Evolutionary conservation across 345 rosid species (phyloP), one percentile per base, ranked within the genome.

Genomic region (Aethionema arabicum): DNA sequence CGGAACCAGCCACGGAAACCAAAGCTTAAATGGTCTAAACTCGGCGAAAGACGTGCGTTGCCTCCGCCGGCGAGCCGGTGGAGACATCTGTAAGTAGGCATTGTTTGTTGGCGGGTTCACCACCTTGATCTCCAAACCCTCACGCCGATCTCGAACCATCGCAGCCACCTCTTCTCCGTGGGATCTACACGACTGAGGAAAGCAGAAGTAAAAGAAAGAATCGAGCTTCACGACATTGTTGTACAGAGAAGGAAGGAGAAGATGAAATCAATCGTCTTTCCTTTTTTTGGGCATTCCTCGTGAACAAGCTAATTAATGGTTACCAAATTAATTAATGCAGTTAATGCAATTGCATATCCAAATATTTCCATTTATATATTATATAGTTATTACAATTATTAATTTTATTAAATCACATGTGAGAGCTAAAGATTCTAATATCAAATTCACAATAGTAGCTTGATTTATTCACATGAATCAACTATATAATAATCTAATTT

Each of bases 1-100:
- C 4, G 97, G 99, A 14, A 93, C 83, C 56, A 93, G 71, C 99
- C 97, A 90, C 4, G 97, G 68, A 3, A 70, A 68, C 86, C 91
- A 83, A 16, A 76, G 77, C 80, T 82, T 72, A 59, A 85, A 85
- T 45, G 85, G 87, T 56, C 75, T 60, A 63, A 72, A 79, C 38
- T 80, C 85, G 4, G 37, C 27, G 30, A 58, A 49, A 7, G 55
- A 73, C 61, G 41, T 6, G 49, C 40, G 63, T 14, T 31, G 44
- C 30, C 72, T 59, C 55, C 59, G 46, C 32, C 27, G 45, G 40
- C 60, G 52, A 15, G 8, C 41, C 66, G n/a, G 52, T 38, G 69
- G 41, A 44, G 66, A 43, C 5, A 68, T 3, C 32, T 61, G 46
- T 32, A 27, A n/a, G 29, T 61, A 32, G 13, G 52, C 66, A 63